phyloP scores from a whole-genome alignment of 768 basidiomycete genomes.

The Panaeolus cyanescens region DNA sequence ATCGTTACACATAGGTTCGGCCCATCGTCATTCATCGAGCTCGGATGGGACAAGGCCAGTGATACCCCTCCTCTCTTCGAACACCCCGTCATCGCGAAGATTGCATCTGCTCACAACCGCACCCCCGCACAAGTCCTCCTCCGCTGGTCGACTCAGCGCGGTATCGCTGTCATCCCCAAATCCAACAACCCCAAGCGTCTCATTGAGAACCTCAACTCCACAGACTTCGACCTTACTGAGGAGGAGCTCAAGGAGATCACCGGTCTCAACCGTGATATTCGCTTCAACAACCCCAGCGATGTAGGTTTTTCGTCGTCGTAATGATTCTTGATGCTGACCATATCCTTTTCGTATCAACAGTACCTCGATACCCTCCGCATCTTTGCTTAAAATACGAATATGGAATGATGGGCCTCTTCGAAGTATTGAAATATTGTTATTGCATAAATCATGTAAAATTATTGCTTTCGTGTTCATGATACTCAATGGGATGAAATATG shows the following conservation, averaged over 20 bases:
- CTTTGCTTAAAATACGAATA: constrained; percentile 19
- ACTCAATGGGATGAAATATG: background rate
- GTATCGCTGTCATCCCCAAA: constrained; percentile 79
- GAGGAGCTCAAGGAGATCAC: constrained; percentile 60
- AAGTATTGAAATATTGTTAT: constrained; percentile 10
- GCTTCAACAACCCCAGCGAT: constrained; percentile 32
- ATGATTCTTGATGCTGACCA: background rate
- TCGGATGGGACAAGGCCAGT: constrained; percentile 60
- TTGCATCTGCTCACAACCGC: constrained; percentile 54
- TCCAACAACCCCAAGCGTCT: constrained; percentile 50
- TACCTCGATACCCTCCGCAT: constrained; percentile 28
- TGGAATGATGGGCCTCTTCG: background rate
- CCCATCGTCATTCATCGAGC: constrained; percentile 58
- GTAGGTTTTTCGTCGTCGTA: constrained; percentile 12
- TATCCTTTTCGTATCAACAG: constrained; percentile 9
- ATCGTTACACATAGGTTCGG: constrained; percentile 19
- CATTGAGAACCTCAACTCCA: constrained; percentile 47
- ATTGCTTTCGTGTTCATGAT: background rate
- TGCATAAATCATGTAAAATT: constrained; percentile 3
- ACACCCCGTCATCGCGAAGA: constrained; percentile 42
- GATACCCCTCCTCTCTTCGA: constrained; percentile 52
- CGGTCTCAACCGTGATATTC: constrained; percentile 48
- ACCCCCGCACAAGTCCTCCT: constrained; percentile 72
- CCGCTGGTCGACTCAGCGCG: constrained; percentile 78
- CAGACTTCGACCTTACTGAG: constrained; percentile 50